Conservation (phyloP, 331 rosid genomes). For the Spiraea crenata region DNA sequence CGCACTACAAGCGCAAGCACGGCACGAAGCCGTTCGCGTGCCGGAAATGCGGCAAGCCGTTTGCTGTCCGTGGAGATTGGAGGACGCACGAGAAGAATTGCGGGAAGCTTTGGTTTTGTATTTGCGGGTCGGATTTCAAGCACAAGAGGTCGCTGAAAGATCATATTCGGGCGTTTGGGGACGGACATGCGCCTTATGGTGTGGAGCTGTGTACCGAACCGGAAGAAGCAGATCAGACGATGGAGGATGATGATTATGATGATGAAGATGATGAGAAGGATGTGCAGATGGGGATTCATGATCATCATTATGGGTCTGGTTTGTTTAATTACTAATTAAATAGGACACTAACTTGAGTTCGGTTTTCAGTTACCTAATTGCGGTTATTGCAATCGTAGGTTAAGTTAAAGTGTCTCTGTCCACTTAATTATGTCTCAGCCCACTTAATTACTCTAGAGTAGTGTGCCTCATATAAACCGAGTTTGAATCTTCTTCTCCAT, state of each 20-base stretch:
- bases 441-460: too few species aligned
- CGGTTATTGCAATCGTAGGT: too few species aligned
- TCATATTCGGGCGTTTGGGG: conserved; percentile 81
- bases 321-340: conserved; percentile 17
- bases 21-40: conserved; percentile 87
- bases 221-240: conserved; percentile 33
- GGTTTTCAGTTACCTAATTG: neutral
- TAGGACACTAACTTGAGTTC: neutral
- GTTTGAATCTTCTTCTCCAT: too few species aligned
- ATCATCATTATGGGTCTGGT: conserved; percentile 23
- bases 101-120: conserved; percentile 92
- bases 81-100: conserved; percentile 97
- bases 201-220: conserved; percentile 48
- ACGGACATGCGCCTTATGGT: conserved; percentile 74
- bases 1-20: conserved; percentile 92
- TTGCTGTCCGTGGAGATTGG: conserved; percentile 94
- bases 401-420: too few species aligned
- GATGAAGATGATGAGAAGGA: conserved; percentile 32
- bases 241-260: conserved; percentile 31
- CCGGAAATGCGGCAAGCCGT: conserved; percentile 76
- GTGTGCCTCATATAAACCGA: too few species aligned
- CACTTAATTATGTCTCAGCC: too few species aligned
- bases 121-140: conserved; percentile 90
- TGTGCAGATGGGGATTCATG: neutral
- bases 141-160: conserved; percentile 94